Percentiles rank a stretch among this genome's conserved stretches.
phyloP scores from a whole-genome alignment of 2,329 filamentous ascomycete genomes.

The Setomelanomma holmii region DNA sequence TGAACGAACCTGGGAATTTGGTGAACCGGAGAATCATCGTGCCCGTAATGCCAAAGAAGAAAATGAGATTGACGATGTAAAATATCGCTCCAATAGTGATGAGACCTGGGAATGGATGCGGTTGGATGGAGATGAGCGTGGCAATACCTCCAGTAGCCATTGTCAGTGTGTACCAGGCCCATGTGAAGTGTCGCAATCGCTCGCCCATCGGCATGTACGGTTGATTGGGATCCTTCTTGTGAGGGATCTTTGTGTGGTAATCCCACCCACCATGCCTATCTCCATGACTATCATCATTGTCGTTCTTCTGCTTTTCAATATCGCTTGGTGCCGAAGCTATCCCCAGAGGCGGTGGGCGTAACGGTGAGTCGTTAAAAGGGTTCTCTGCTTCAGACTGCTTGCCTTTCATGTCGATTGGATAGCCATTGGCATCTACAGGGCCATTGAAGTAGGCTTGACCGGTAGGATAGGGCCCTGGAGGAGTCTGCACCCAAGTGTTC shows the following conservation, averaged over 20 bases:
- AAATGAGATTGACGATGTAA: constrained; percentile 59
- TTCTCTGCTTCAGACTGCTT: constrained; percentile 25
- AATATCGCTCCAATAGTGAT: constrained; percentile 59
- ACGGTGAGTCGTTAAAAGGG: constrained; percentile 24
- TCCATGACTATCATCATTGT: constrained; percentile 21
- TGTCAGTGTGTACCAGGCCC: constrained; percentile 57
- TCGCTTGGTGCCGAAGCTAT: constrained; percentile 29
- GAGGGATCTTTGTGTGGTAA: constrained; percentile 34
- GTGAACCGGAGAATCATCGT: constrained; percentile 54
- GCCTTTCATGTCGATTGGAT: constrained; percentile 33
- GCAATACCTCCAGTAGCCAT: constrained; percentile 58
- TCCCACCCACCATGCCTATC: constrained; percentile 27
- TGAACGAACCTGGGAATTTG: constrained; percentile 53
- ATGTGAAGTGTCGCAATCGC: constrained; percentile 53
- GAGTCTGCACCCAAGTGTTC: constrained; percentile 40
- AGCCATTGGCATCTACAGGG: constrained; percentile 32
- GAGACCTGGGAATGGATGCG: constrained; percentile 57
- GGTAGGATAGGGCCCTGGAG: constrained; percentile 26
- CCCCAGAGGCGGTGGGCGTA: constrained; percentile 20
- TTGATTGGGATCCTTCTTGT: constrained; percentile 43
- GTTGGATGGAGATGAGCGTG: constrained; percentile 53
- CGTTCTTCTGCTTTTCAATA: constrained; percentile 39
- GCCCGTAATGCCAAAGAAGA: constrained; percentile 49
- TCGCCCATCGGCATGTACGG: constrained; percentile 36
- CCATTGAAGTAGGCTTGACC: constrained; percentile 29